Percentiles rank a stretch among this genome's conserved stretches.
phyloP scores from a whole-genome alignment of 306 rosid species.

The Sicyos baderoa region DNA sequence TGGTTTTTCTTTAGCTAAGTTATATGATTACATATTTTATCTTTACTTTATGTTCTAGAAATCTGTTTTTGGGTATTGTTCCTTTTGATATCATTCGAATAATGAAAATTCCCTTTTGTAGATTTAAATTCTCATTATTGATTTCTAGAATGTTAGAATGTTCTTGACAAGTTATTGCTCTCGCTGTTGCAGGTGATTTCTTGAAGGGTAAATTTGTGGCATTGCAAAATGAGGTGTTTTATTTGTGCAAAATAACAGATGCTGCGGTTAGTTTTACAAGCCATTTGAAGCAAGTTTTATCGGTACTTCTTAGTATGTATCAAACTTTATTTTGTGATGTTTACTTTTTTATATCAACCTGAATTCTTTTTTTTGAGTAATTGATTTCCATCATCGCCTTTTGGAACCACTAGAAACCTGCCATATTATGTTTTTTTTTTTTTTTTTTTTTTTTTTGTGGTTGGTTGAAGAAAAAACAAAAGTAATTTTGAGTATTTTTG shows the following conservation, averaged over 20 bases:
- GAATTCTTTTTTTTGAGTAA: constrained; percentile 7
- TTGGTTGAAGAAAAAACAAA: neutral
- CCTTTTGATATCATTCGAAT: no score
- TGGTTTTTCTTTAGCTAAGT: neutral
- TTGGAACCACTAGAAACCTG: neutral
- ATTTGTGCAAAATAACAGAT: constrained; percentile 15
- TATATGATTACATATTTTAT: no score
- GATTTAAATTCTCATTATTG: no score
- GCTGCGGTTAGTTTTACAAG: constrained; percentile 14
- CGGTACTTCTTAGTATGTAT: constrained; percentile 15
- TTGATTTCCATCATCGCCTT: no score
- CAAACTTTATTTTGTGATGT: constrained; percentile 15
- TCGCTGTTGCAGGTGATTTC: constrained; percentile 6
- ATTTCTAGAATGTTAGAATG: neutral
- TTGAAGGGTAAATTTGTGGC: neutral
- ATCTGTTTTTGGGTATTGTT: no score
- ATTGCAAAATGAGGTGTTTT: constrained; percentile 11
- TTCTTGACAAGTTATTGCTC: neutral
- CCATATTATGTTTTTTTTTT: neutral
- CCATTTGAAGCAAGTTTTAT: constrained; percentile 2
- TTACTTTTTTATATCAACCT: neutral
- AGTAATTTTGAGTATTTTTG: no score
- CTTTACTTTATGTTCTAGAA: no score
- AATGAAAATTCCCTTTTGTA: no score
- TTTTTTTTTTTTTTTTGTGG: no score